Percentiles rank a stretch among this genome's conserved stretches.
These are phyloP conservation scores for Trapa incisa DNA, from an alignment of 345 rosid genomes.

Conservation along the genomic window DNA sequence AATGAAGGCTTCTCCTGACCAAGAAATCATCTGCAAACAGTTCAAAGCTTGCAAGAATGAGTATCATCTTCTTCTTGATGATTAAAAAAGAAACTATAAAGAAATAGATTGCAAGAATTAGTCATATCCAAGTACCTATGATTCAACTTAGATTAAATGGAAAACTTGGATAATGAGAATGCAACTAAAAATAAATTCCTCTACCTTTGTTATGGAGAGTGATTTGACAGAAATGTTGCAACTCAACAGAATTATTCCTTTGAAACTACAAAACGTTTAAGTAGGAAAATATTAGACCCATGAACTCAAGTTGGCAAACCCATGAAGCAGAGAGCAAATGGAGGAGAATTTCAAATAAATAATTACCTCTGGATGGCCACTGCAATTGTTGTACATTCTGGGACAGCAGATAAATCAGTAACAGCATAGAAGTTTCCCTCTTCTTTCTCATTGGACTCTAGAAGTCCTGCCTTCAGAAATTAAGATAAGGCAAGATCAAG, in stretches of 20 bases:
- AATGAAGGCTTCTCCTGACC: conserved; percentile 48
- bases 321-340: not conserved
- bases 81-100: not conserved
- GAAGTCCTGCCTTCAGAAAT: conserved; percentile 42
- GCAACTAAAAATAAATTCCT: too few species aligned
- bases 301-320: not conserved
- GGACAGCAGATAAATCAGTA: conserved; percentile 51
- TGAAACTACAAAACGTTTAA: conserved; percentile 36
- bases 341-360: conserved; percentile 1
- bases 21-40: conserved; percentile 37
- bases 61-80: not conserved
- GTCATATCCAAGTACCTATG: too few species aligned
- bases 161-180: too few species aligned
- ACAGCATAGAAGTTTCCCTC: conserved; percentile 30
- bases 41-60: not conserved
- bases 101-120: conserved; percentile 11
- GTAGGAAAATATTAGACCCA: conserved; percentile 10
- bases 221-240: conserved; percentile 40
- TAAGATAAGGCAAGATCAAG: conserved; percentile 8
- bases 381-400: conserved; percentile 39
- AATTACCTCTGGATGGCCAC: conserved; percentile 65
- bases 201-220: conserved; percentile 54
- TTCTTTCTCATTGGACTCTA: conserved; percentile 34
- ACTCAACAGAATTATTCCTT: conserved; percentile 55
- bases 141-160: too few species aligned